These are phyloP conservation scores for Lactifluus echinatus DNA, from an alignment of 768 basidiomycete species.

Conservation along the genomic window DNA sequence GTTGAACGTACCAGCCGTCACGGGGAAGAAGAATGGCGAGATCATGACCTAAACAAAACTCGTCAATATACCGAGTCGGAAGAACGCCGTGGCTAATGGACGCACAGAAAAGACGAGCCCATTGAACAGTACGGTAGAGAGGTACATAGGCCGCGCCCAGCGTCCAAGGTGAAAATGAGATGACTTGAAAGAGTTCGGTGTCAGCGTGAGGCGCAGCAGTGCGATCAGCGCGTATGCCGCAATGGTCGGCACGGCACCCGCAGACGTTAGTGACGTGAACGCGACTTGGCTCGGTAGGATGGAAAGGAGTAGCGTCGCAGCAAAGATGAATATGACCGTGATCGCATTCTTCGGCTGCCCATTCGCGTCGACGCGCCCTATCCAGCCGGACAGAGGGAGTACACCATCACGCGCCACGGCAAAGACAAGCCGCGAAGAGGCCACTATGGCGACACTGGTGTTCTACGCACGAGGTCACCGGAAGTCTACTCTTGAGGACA, in stretches of 20 bases:
- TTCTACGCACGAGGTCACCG: conserved; percentile 38
- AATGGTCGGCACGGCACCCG: conserved; percentile 78
- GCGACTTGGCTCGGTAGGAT: conserved; percentile 88
- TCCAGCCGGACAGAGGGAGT: conserved; percentile 75
- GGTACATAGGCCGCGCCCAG: conserved; percentile 59
- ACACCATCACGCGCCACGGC: conserved; percentile 95
- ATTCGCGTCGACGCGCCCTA: conserved; percentile 57
- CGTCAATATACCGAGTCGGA: conserved; percentile 5
- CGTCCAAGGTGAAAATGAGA: conserved; percentile 68
- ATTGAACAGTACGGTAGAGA: conserved; percentile 63
- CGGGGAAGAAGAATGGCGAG: conserved; percentile 85
- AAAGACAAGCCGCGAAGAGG: conserved; percentile 80
- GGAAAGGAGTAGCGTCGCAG: conserved; percentile 67
- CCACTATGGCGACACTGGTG: conserved; percentile 81
- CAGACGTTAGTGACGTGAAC: conserved; percentile 85
- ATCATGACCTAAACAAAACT: conserved; percentile 51
- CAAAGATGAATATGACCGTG: conserved; percentile 79
- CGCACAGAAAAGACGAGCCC: conserved; percentile 63
- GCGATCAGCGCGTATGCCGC: conserved; percentile 83
- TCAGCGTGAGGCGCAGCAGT: conserved; percentile 65
- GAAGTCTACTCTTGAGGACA: not conserved
- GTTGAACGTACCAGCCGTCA: conserved; percentile 69
- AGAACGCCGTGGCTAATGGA: conserved; percentile 11
- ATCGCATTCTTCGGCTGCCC: conserved; percentile 82
- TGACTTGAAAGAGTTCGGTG: conserved; percentile 61